Base-by-base conservation (phyloP, 2,329 filamentous ascomycete genomes). In the Calonectria montana region DNA sequence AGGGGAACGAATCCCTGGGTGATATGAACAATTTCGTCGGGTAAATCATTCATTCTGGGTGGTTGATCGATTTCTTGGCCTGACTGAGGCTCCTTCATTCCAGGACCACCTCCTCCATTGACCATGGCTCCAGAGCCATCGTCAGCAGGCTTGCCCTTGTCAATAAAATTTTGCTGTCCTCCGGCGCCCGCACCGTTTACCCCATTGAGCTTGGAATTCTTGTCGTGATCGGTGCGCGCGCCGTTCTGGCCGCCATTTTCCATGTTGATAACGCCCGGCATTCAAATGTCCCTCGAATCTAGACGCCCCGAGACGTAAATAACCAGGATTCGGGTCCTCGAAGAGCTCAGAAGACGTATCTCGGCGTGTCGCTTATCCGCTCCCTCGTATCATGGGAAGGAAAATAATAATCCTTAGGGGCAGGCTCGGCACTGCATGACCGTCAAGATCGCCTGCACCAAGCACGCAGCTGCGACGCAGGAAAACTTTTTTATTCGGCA, bases 1-100 rank as follows among this genome's bases (percentile, higher is more conserved):
- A 98, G 88, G 4, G 94, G 92, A 68, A 96, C 88, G 81, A 95
- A 97, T 39, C 91, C 92, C 69, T 92, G 87, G 0, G 92, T 92
- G 70, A 97, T 93, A 80, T 97, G 94, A 43, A 86, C 83, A 43
- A 93, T 90, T 79, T 91, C 89, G 70, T 90, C 87, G 13, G 91
- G 90, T 1, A 91, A 82, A 72, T 91, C 87, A 78, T 91, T 89
- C 85, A 91, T 88, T 71, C 85, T 86, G 59, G 82, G 73, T 45
- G 79, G 77, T 67, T 80, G 69, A 23, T 71, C 68, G 18, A 53
- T 65, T 31, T 76, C 72, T 43, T 78, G 70, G 57, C 72, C 62
- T 70, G 75, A 75, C 66, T 53, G 70, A 31, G 67, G 70, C 75
- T 77, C 66, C 21, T 69, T 74, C 57, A 62, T 47, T 23, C 78